Conservation (phyloP, 2,329 filamentous ascomycete genomes). For the Verticillium tricorpus region DNA sequence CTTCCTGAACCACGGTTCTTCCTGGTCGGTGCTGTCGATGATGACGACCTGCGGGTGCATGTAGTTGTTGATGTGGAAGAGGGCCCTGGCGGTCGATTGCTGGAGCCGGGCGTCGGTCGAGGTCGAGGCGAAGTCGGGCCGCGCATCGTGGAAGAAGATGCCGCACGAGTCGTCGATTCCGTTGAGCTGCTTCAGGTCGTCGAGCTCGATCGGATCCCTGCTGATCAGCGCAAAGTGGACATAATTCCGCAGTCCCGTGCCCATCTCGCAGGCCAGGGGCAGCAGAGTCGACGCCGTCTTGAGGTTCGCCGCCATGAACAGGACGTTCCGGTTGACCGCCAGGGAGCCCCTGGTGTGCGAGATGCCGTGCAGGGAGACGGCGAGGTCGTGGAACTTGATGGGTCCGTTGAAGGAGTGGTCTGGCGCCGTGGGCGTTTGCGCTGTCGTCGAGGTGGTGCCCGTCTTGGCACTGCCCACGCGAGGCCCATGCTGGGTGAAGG, state of each 20-base stretch:
- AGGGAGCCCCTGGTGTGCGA: slow-evolving; percentile 46
- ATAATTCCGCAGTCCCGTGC: slow-evolving; percentile 58
- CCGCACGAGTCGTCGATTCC: slow-evolving; percentile 69
- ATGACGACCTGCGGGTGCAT: slow-evolving; percentile 76
- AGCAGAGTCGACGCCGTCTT: slow-evolving; percentile 68
- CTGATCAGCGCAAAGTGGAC: slow-evolving; percentile 83
- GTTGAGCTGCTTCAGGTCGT: slow-evolving; percentile 70
- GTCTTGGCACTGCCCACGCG: slow-evolving; percentile 12
- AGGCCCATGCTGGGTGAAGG: background rate
- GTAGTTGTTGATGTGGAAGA: slow-evolving; percentile 68
- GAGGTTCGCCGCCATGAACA: slow-evolving; percentile 75
- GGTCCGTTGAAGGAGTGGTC: slow-evolving; percentile 58
- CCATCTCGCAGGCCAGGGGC: slow-evolving; percentile 86
- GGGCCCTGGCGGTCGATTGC: slow-evolving; percentile 56
- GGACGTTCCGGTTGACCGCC: slow-evolving; percentile 60
- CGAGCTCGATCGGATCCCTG: slow-evolving; percentile 62
- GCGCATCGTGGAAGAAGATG: slow-evolving; percentile 65
- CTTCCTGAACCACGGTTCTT: slow-evolving; percentile 64
- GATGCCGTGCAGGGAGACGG: slow-evolving; percentile 57
- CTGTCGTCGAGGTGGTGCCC: background rate
- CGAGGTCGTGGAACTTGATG: slow-evolving; percentile 64
- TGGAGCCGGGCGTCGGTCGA: slow-evolving; percentile 70
- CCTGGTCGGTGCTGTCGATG: slow-evolving; percentile 60
- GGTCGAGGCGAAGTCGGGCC: slow-evolving; percentile 65
- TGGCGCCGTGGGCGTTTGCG: slow-evolving; percentile 8